These are phyloP conservation scores for Trichoderma sp. DNA, from an alignment of 2,329 filamentous ascomycete species.

Conservation along the genomic window DNA sequence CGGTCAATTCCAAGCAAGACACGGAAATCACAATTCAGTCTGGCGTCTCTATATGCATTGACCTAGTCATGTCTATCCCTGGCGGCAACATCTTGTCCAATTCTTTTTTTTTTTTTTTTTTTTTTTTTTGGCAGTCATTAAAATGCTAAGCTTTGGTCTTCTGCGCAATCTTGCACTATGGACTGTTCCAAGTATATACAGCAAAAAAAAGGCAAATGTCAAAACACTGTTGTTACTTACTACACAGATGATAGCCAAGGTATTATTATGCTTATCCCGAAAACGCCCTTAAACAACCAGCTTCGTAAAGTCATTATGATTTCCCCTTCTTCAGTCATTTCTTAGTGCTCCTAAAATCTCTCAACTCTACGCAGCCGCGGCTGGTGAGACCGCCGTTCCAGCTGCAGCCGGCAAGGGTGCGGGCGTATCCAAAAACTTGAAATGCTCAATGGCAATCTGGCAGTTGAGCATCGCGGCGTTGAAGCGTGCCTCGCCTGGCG, in stretches of 20 bases:
- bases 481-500: constrained; percentile 86
- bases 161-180: background rate
- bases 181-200: constrained; percentile 5
- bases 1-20: background rate
- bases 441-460: constrained; percentile 78
- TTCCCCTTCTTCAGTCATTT: background rate
- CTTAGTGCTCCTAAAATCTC: background rate
- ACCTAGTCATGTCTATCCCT: background rate
- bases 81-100: background rate
- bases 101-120: too few species aligned
- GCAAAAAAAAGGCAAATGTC: background rate
- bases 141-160: background rate
- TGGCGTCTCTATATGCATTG: background rate
- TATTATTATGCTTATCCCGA: background rate
- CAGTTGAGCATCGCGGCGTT: constrained; percentile 90
- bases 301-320: constrained; percentile 2
- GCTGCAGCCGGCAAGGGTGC: constrained; percentile 23
- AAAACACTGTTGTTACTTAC: background rate
- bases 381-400: constrained; percentile 15
- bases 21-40: background rate
- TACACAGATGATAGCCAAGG: background rate
- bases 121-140: background rate
- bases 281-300: background rate
- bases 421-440: constrained; percentile 62
- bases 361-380: background rate